Evolutionary conservation across 2,329 filamentous ascomycete genomes (phyloP), one percentile per base, ranked within the genome.

Genomic region (Pseudogymnoascus sp.): DNA sequence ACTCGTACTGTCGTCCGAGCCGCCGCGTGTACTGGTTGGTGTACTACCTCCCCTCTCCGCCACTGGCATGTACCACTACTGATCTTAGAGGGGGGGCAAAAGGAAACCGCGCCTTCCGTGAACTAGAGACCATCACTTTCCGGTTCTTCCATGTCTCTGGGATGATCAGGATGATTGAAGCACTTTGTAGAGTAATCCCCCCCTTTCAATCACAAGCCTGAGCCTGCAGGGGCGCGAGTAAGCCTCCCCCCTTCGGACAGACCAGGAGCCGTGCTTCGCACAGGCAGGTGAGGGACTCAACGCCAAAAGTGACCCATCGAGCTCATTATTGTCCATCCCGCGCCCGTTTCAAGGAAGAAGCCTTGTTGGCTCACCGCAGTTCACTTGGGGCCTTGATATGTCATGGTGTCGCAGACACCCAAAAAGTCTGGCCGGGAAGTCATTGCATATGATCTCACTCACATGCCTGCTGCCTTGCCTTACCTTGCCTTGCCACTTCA

Each of bases 121-220:
- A 32, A 54, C 28, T 54, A 54, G 47, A 54, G 47, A 14, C 47
- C 47, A 54, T 54, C 47, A 54, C 47, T 32, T 54, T 54, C 47
- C 47, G 47, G 47, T 32, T 20, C 28, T 54, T 32, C 47, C 43
- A 32, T 54, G 43, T 54, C 47, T 54, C 47, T 54, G 11, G 47
- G 43, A 54, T 54, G 43, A 54, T 54, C 43, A 54, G 43, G 43
- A 54, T 54, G 43, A 54, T 54, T 54, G 43, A 54, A 18, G n/a
- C 43, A 54, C 43, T 54, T 32, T 25, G 30, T 30, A 20, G 30
- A 25, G 30, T 32, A 54, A 18, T n/a, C 39, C 39, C n/a, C 47
- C 47, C 47, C 28, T 54, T 54, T 32, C 25, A 54, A 32, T 32
- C 25, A 30, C 25, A 54, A 32, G 25, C 43, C 25, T 18, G 43